These are phyloP conservation scores for Quillaja saponaria DNA, from an alignment of 306 rosid species.

Conservation along the genomic window DNA sequence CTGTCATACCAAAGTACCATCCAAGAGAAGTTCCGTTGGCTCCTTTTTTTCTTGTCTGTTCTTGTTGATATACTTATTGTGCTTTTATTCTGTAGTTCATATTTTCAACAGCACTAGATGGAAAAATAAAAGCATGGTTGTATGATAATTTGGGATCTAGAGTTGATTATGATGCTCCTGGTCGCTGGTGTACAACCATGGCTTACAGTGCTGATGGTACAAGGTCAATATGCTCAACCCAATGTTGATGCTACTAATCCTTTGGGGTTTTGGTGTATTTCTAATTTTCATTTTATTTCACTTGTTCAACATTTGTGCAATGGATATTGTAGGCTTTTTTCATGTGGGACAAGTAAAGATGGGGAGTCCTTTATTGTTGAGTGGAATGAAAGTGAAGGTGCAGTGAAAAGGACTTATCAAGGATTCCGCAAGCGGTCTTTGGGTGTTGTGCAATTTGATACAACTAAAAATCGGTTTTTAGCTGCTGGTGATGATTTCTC, in stretches of 20 bases:
- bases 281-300: slow-evolving; percentile 2
- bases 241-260: not conserved
- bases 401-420: slow-evolving; percentile 84
- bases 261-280: slow-evolving; percentile 1
- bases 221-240: slow-evolving; percentile 52
- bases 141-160: slow-evolving; percentile 93
- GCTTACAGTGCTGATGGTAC: slow-evolving; percentile 92
- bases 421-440: slow-evolving; percentile 90
- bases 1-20: not conserved
- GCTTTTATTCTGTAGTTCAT: slow-evolving; percentile 64
- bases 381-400: slow-evolving; percentile 98
- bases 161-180: slow-evolving; percentile 97
- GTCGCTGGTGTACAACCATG: slow-evolving; percentile 96
- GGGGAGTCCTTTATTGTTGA: slow-evolving; percentile 96
- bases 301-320: slow-evolving; percentile 19
- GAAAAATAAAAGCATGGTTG: slow-evolving; percentile 97
- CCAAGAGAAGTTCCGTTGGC: not conserved
- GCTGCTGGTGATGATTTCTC: slow-evolving; percentile 96
- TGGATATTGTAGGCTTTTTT: slow-evolving; percentile 69
- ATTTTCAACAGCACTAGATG: slow-evolving; percentile 93
- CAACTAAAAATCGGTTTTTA: slow-evolving; percentile 84
- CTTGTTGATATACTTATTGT: slow-evolving; percentile 10
- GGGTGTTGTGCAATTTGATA: slow-evolving; percentile 91
- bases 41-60: slow-evolving; percentile 9
- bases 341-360: slow-evolving; percentile 92